Conservation (phyloP, 1,284 basidiomycete genomes). For the Apiotrichum akiyoshidainum region DNA sequence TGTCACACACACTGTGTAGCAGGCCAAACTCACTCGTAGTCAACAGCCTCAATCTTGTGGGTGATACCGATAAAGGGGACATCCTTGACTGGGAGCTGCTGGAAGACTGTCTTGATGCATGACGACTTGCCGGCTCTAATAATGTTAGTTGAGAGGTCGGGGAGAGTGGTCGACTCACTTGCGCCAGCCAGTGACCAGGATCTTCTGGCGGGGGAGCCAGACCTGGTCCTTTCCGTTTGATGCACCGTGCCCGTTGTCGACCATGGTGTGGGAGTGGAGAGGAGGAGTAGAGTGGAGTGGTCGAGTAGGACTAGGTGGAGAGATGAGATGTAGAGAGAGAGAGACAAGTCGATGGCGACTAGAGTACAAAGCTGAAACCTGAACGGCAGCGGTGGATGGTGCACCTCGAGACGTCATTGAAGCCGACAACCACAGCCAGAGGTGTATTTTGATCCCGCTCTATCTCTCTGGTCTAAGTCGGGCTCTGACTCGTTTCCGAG, state of each 20-base stretch:
- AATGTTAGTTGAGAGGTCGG: not conserved
- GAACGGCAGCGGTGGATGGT: too few species aligned
- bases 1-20: not conserved
- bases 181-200: conserved; percentile 73
- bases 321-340: not conserved
- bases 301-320: not conserved
- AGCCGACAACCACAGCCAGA: too few species aligned
- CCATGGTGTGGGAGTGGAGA: not conserved
- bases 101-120: conserved; percentile 86
- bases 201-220: conserved; percentile 54
- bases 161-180: conserved; percentile 55
- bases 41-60: conserved; percentile 68
- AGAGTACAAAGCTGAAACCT: too few species aligned
- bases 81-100: conserved; percentile 75
- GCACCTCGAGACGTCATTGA: too few species aligned
- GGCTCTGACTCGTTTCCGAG: too few species aligned
- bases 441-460: too few species aligned
- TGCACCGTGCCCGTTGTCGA: not conserved
- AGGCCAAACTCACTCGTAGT: conserved; percentile 67
- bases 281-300: not conserved
- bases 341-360: too few species aligned
- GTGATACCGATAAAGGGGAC: conserved; percentile 89
- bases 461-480: too few species aligned
- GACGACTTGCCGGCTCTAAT: conserved; percentile 89
- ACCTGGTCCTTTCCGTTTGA: not conserved